Evolutionary conservation across 83 land plant genomes (phyloP).

Genomic region (Picea engelmannii): DNA sequence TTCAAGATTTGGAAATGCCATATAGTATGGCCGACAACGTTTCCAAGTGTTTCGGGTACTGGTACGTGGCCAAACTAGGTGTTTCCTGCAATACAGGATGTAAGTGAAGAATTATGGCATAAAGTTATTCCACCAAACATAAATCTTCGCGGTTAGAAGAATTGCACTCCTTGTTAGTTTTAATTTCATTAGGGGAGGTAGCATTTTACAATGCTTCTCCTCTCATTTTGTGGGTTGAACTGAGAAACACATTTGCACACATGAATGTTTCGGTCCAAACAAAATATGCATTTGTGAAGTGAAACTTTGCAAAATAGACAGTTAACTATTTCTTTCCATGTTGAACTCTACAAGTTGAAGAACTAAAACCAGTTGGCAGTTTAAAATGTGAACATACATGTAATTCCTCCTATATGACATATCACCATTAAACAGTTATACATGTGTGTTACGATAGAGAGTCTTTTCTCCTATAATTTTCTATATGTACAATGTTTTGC

Average conservation of each 20-base stretch:
- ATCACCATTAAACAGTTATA: neutral
- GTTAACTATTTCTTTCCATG: neutral
- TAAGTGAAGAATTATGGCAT: neutral
- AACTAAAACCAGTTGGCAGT: neutral
- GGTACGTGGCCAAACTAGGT: too few relatives aligned
- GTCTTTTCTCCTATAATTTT: neutral
- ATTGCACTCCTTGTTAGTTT: slow-evolving; percentile 23
- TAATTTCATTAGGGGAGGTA: neutral
- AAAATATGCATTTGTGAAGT: neutral
- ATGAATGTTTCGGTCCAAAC: neutral
- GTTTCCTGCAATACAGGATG: neutral
- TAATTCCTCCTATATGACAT: neutral
- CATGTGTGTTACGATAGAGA: neutral
- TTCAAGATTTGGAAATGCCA: too few relatives aligned
- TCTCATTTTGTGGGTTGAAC: neutral
- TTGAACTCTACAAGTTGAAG: neutral
- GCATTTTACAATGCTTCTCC: neutral
- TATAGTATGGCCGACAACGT: too few relatives aligned
- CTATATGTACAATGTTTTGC: neutral
- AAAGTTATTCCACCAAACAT: neutral
- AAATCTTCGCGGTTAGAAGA: neutral
- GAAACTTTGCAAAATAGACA: neutral
- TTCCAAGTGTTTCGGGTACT: too few relatives aligned
- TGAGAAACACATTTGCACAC: neutral
- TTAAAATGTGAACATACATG: neutral